Percentiles rank a stretch among this genome's conserved stretches.
Evolutionary conservation across 805 yeast species (phyloP).

Genomic region (Myxozyma monticola): DNA sequence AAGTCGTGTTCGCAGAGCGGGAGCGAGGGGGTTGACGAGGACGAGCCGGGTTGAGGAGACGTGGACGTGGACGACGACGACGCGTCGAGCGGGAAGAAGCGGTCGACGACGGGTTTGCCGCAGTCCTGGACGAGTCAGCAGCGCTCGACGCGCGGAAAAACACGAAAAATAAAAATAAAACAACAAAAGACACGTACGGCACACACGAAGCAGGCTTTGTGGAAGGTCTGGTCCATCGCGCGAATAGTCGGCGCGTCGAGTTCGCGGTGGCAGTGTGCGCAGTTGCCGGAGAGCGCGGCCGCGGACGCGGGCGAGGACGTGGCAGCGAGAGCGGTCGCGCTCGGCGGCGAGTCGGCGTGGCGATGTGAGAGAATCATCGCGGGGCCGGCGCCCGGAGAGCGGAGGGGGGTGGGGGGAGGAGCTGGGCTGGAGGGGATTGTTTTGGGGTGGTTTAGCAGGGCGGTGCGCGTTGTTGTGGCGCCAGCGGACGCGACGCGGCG

Average conservation of each 20-base stretch:
- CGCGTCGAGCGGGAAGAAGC: slow-evolving; percentile 82
- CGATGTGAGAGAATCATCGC: neutral
- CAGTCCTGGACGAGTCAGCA: slow-evolving; percentile 58
- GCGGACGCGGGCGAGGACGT: neutral
- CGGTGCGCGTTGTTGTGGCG: too few relatives aligned
- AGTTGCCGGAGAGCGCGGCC: slow-evolving; percentile 1
- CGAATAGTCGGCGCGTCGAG: slow-evolving; percentile 26
- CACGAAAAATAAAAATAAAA: slow-evolving; percentile 3
- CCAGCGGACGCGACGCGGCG: too few relatives aligned
- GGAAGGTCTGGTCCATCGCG: slow-evolving; percentile 23
- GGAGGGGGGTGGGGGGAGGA: neutral
- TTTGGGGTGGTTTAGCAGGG: neutral
- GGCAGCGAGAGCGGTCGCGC: slow-evolving; percentile 1
- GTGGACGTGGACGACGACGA: slow-evolving; percentile 72
- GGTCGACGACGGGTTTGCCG: slow-evolving; percentile 73
- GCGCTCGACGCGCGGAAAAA: too few relatives aligned
- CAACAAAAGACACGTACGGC: slow-evolving; percentile 15
- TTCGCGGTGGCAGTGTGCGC: slow-evolving; percentile 20
- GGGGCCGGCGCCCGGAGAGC: neutral
- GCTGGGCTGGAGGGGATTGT: neutral
- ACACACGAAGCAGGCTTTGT: slow-evolving; percentile 29
- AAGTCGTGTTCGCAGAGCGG: slow-evolving; percentile 91
- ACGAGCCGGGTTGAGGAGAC: slow-evolving; percentile 76
- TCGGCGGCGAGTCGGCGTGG: neutral
- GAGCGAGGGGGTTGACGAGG: slow-evolving; percentile 35